phyloP scores from a whole-genome alignment of 805 yeast species.

The Grigorovia yakushimaensis region DNA sequence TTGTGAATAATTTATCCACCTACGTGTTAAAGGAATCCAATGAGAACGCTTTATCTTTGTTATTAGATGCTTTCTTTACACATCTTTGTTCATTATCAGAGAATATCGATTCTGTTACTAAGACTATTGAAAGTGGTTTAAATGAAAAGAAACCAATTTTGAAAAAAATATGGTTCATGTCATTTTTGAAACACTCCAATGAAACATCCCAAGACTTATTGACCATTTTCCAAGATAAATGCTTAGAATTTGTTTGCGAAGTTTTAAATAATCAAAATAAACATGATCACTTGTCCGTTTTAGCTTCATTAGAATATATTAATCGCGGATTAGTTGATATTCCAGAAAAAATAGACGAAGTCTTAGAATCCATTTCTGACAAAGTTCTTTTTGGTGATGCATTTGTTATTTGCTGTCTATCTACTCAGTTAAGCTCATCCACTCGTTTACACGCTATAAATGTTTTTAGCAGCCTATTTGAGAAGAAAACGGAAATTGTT shows the following conservation, averaged over 20 bases:
- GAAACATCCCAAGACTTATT: slow-evolving; percentile 33
- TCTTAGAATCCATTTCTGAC: slow-evolving; percentile 9
- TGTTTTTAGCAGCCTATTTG: slow-evolving; percentile 28
- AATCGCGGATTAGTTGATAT: slow-evolving; percentile 10
- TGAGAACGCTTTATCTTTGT: slow-evolving; percentile 46
- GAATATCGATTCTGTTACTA: slow-evolving; percentile 20
- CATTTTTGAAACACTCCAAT: slow-evolving; percentile 25
- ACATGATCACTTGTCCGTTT: slow-evolving; percentile 30
- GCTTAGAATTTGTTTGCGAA: slow-evolving; percentile 24
- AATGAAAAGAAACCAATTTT: slow-evolving; percentile 52
- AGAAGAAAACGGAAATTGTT: slow-evolving; percentile 30
- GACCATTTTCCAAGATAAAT: slow-evolving; percentile 18
- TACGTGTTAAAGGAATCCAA: slow-evolving; percentile 66
- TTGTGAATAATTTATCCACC: slow-evolving; percentile 38
- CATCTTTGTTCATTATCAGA: slow-evolving; percentile 32
- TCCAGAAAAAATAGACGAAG: slow-evolving; percentile 5
- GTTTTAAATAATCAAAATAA: slow-evolving; percentile 32
- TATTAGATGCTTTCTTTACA: slow-evolving; percentile 40
- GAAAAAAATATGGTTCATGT: slow-evolving; percentile 57
- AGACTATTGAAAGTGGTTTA: slow-evolving; percentile 46
- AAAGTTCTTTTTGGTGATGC: slow-evolving; percentile 33
- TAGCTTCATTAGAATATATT: slow-evolving; percentile 19
- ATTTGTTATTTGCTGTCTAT: slow-evolving; percentile 39
- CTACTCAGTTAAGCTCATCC: slow-evolving; percentile 30
- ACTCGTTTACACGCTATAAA: slow-evolving; percentile 30